Percentiles rank a stretch among this genome's conserved stretches.
Evolutionary conservation across 148 eudicot genomes (phyloP).

Genomic region (Rhododendron ovatum): DNA sequence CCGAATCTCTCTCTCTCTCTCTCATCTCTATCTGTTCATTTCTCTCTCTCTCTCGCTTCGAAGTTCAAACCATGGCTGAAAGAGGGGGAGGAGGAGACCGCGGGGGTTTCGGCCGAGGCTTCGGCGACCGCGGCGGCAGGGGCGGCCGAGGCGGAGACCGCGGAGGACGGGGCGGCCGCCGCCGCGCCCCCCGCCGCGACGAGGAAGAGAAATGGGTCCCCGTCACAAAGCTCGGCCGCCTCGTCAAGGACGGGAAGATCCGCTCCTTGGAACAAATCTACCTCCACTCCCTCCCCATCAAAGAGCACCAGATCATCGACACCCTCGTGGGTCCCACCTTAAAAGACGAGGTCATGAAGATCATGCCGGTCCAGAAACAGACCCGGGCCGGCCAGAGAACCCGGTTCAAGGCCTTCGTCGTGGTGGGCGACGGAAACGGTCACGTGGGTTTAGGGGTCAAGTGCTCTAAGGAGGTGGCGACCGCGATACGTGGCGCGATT

Average conservation of each 20-base stretch:
- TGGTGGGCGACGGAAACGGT: constrained; percentile 68
- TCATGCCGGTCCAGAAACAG: constrained; percentile 85
- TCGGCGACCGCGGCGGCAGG: constrained; percentile 34
- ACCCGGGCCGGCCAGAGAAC: constrained; percentile 81
- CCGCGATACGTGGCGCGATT: constrained; percentile 65
- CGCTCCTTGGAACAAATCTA: constrained; percentile 52
- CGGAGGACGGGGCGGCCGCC: constrained; percentile 55
- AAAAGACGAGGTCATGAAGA: constrained; percentile 81
- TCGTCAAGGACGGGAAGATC: constrained; percentile 51
- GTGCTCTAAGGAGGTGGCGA: constrained; percentile 74
- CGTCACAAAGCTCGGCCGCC: constrained; percentile 68
- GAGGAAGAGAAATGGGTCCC: constrained; percentile 75
- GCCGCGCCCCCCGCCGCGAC: constrained; percentile 51
- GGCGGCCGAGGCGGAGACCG: constrained; percentile 48
- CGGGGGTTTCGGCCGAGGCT: constrained; percentile 37
- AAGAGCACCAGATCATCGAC: constrained; percentile 49
- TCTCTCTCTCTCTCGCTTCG: neutral
- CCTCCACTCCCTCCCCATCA: constrained; percentile 57
- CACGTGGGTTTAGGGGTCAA: constrained; percentile 74
- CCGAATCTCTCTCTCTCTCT: neutral
- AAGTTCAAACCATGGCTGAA: neutral
- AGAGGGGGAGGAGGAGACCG: constrained; percentile 35
- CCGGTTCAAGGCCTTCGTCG: constrained; percentile 75
- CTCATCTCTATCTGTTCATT: neutral
- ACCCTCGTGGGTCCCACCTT: constrained; percentile 36